phyloP scores from a whole-genome alignment of 2,329 filamentous ascomycete species.

The Colletotrichum sp. region DNA sequence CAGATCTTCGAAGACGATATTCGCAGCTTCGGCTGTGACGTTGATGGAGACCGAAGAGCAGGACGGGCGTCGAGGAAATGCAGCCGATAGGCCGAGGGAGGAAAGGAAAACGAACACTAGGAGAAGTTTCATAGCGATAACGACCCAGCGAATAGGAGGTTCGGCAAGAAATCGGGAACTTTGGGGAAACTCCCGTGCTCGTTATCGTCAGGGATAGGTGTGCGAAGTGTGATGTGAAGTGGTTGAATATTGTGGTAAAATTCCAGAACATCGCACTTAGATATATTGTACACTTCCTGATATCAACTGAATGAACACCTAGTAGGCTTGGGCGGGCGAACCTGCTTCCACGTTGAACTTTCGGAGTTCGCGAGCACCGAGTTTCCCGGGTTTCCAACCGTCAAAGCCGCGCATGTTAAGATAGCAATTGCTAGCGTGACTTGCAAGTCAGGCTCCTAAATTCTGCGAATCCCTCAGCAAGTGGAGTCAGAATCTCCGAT shows the following conservation, averaged over 20 bases:
- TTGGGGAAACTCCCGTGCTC: not conserved
- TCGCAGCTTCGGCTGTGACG: not conserved
- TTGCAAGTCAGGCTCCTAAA: fast-evolving
- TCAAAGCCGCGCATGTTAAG: not conserved
- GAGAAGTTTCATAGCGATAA: not conserved
- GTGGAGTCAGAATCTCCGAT: fast-evolving
- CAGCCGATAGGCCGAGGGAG: not conserved
- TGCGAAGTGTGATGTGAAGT: not conserved
- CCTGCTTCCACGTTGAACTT: not conserved
- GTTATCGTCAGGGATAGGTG: not conserved
- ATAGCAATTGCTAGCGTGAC: not conserved
- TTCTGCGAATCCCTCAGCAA: not conserved
- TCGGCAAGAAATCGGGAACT: not conserved
- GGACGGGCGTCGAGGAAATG: not conserved
- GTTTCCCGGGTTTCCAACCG: not conserved
- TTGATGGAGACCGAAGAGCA: not conserved
- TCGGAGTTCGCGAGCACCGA: not conserved
- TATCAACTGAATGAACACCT: not conserved
- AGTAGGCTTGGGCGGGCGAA: not conserved
- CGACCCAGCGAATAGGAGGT: not conserved
- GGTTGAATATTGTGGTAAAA: not conserved
- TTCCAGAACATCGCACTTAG: not conserved
- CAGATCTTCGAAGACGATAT: not conserved
- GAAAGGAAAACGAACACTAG: fast-evolving
- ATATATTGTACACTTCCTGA: not conserved